These are phyloP conservation scores for Boletus rubescentipes DNA, from an alignment of 768 basidiomycete species.

Conservation along the genomic window DNA sequence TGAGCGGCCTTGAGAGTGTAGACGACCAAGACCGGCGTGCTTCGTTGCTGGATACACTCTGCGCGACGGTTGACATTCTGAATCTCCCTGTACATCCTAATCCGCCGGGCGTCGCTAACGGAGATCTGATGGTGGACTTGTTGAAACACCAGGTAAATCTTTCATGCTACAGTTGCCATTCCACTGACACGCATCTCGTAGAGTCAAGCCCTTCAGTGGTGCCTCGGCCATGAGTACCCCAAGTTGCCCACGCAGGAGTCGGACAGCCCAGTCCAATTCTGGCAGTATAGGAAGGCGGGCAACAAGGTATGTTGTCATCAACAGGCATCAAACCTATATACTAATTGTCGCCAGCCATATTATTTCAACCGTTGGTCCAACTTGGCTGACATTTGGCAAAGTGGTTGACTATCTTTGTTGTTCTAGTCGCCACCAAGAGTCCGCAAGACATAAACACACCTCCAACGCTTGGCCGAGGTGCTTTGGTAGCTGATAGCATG, in stretches of 20 bases:
- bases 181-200: conserved; percentile 29
- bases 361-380: conserved; percentile 64
- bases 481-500: conserved; percentile 90
- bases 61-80: conserved; percentile 67
- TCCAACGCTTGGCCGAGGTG: conserved; percentile 79
- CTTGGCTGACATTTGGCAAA: not conserved
- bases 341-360: conserved; percentile 41
- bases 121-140: conserved; percentile 68
- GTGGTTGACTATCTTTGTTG: not conserved
- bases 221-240: conserved; percentile 78
- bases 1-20: conserved; percentile 70
- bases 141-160: conserved; percentile 73
- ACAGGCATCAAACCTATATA: not conserved
- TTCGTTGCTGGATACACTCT: conserved; percentile 69
- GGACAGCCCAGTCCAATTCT: conserved; percentile 86
- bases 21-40: conserved; percentile 72
- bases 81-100: conserved; percentile 66
- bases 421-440: conserved; percentile 74
- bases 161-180: not conserved
- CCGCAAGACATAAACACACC: conserved; percentile 54
- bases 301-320: conserved; percentile 45
- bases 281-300: conserved; percentile 65
- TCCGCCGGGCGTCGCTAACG: conserved; percentile 69
- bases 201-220: conserved; percentile 88
- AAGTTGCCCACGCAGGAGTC: conserved; percentile 59